Evolutionary conservation across 352 stramenopile species (phyloP), one percentile per base, ranked within the genome.

Genomic region (Phytopythium ostracodes): DNA sequence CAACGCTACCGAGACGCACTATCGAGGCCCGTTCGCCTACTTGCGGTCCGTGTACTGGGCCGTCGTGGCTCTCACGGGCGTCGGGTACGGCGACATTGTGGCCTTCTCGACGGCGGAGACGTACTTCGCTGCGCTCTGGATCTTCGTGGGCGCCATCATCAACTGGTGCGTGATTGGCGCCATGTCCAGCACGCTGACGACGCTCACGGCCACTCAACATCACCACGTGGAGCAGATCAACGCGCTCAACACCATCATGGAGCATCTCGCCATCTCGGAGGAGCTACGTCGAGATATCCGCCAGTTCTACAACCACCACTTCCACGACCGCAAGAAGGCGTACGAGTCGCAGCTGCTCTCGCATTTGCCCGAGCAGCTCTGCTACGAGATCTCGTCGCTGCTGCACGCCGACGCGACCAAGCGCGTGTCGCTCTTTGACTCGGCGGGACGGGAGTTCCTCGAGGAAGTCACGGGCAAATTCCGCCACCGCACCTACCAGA

Each of bases 401-500:
- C 53, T 92, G 49, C 83, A 94, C 56, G 73, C 85, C 0, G 71
- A 87, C 4, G 70, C 85, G 4, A 81, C 84, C 0, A 80, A 77
- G 52, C 70, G 74, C 14, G 71, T 94, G 3, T 15, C 59, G 2
- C 65, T 94, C 1, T 94, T 94, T 54, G 73, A 87, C 25, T 81
- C 70, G 2, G 73, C 76, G 3, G 87, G 74, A n/a, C 72, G 71
- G 18, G 81, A 91, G 24, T 90, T 92, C 53, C 61, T 89, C 0
- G 76, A 91, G n/a, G 79, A 90, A 67, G 80, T 94, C 5, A 94
- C 84, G 0, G 85, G 83, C 0, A 88, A 92, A 53, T 91, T 94
- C 49, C 79, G 85, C 0, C 77, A 91, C 54, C 74, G 78, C 15
- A 86, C 46, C 10, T 92, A 86, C 44, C 83, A 92, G 33, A 85